A percentile compares a stretch with the other conserved stretches of the same genome.
These are phyloP conservation scores for Clavaria fumosa DNA, from an alignment of 768 basidiomycete genomes.

Conservation along the genomic window DNA sequence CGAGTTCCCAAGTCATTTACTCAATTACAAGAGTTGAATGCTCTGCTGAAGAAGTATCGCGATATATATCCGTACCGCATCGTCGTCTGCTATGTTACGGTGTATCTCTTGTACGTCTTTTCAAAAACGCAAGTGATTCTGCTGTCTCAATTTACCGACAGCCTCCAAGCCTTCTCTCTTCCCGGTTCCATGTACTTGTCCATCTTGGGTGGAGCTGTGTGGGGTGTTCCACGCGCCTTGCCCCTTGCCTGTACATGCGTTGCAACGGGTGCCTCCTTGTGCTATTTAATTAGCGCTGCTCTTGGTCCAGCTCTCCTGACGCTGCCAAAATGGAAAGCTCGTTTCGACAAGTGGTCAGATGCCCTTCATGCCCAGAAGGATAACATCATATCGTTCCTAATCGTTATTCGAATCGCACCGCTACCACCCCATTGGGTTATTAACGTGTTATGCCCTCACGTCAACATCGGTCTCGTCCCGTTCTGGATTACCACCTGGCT, in stretches of 20 bases:
- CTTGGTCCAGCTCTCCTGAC: slow-evolving; percentile 86
- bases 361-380: slow-evolving; percentile 68
- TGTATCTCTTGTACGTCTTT: slow-evolving; percentile 76
- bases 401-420: slow-evolving; percentile 88
- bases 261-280: slow-evolving; percentile 78
- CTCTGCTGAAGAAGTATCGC: slow-evolving; percentile 80
- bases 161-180: slow-evolving; percentile 90
- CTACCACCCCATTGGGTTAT: slow-evolving; percentile 96
- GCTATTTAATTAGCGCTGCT: slow-evolving; percentile 84
- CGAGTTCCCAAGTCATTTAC: slow-evolving; percentile 80
- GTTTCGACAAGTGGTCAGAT: slow-evolving; percentile 66
- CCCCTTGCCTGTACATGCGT: slow-evolving; percentile 88
- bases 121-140: slow-evolving; percentile 4
- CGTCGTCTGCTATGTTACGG: slow-evolving; percentile 72
- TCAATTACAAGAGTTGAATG: slow-evolving; percentile 75
- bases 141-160: slow-evolving; percentile 17
- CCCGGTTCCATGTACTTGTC: slow-evolving; percentile 98
- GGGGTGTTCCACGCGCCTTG: slow-evolving; percentile 76
- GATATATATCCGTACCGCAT: slow-evolving; percentile 78
- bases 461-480: slow-evolving; percentile 69
- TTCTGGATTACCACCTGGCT: slow-evolving; percentile 89
- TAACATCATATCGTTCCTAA: slow-evolving; percentile 83
- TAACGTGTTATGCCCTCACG: slow-evolving; percentile 83
- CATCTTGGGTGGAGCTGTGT: slow-evolving; percentile 90
- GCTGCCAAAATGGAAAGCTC: slow-evolving; percentile 70